phyloP scores from a whole-genome alignment of 2,329 filamentous ascomycete genomes.

The Fusarium gaditjirri region DNA sequence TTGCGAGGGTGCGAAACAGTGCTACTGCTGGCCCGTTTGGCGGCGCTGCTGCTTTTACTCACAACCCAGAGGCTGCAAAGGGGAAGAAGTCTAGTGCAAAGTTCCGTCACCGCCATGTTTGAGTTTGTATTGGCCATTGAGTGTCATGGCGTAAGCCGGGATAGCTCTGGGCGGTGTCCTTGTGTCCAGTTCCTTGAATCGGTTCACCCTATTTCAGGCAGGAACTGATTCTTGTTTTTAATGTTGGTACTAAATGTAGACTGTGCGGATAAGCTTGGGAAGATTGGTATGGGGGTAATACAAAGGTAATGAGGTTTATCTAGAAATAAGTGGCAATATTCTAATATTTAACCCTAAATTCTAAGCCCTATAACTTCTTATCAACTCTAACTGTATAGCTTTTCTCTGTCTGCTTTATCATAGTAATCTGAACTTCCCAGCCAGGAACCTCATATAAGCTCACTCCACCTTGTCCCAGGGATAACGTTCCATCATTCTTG shows the following conservation, averaged over 20 bases:
- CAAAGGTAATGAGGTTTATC: too few species aligned
- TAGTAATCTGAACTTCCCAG: slow-evolving; percentile 27
- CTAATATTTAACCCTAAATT: too few species aligned
- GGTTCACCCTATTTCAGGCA: fast-evolving
- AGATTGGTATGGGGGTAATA: too few species aligned
- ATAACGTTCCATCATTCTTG: slow-evolving; percentile 49
- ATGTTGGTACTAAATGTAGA: too few species aligned
- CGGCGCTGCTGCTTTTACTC: slow-evolving; percentile 4
- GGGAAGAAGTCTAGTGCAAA: not conserved
- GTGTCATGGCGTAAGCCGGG: not conserved
- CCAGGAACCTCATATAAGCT: slow-evolving; percentile 10
- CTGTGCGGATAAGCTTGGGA: too few species aligned
- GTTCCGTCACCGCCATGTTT: slow-evolving; percentile 5
- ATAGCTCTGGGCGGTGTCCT: not conserved
- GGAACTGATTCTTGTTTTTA: too few species aligned
- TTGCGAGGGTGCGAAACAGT: slow-evolving; percentile 10
- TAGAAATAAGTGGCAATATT: too few species aligned
- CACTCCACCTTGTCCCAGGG: not conserved
- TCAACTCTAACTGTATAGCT: not conserved
- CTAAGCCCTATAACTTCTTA: not conserved
- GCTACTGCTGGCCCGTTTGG: slow-evolving; percentile 11
- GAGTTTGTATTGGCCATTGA: not conserved
- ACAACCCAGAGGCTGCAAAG: not conserved
- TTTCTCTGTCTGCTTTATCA: not conserved
- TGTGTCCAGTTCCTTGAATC: too few species aligned